Conservation (phyloP, 768 basidiomycete genomes). For the Mrakia hoshinonis region DNA sequence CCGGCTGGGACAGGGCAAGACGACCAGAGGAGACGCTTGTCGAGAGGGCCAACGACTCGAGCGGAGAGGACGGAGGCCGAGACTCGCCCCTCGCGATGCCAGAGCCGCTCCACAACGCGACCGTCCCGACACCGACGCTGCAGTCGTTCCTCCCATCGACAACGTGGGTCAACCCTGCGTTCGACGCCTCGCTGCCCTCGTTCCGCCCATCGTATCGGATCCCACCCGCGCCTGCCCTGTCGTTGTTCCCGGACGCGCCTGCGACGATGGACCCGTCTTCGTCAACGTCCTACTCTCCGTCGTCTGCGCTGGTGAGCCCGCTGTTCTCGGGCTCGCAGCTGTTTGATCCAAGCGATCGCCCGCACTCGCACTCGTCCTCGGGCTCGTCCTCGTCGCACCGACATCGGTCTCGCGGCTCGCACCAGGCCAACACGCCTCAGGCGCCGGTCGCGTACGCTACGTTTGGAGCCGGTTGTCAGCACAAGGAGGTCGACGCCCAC, state of each 20-base stretch:
- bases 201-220: neutral
- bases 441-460: constrained; percentile 14
- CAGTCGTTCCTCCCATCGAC: constrained; percentile 29
- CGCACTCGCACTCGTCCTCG: neutral
- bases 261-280: neutral
- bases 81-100: neutral
- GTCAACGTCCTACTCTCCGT: neutral
- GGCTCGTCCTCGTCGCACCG: neutral
- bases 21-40: neutral
- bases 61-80: neutral
- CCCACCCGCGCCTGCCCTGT: neutral
- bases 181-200: neutral
- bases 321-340: neutral
- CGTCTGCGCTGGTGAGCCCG: constrained; percentile 8
- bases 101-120: neutral
- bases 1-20: neutral
- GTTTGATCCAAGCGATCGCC: neutral
- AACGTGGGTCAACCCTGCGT: constrained; percentile 37
- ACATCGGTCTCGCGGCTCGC: neutral
- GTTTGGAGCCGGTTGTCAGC: constrained; percentile 52
- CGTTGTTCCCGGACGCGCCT: neutral
- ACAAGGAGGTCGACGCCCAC: constrained; percentile 53
- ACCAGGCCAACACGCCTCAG: neutral
- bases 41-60: neutral
- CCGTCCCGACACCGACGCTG: neutral